Evolutionary conservation across 352 stramenopile genomes (phyloP), one percentile per base, ranked within the genome.

Genomic region (Phytophthora nicotianae): DNA sequence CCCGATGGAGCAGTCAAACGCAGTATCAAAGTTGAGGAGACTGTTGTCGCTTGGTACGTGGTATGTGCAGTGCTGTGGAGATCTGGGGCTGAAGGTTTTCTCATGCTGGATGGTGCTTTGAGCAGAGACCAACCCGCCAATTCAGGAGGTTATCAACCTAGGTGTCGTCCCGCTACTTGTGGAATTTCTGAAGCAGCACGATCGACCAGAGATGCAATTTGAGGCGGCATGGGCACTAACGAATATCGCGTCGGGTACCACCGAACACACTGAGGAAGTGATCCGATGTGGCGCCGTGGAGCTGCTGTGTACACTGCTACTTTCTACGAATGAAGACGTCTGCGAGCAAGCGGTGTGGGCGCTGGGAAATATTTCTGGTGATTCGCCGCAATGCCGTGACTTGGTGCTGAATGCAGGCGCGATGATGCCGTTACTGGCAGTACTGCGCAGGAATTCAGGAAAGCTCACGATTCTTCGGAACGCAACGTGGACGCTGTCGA

Each of bases 181-280:
- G 14, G 81, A 98, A 48, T 99, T 99, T 77, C 77, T 99, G 21
- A 79, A 91, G 58, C 83, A 91, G 42, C 89, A 98, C 52, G 91
- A 98, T 65, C 97, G 94, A 67, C 81, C 83, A 3, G 75, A 93
- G 59, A 83, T 98, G 54, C 97, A 99, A 75, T 99, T 99, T 75
- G 98, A 99, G 74, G 96, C 98, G 9, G 98, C 98, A 5, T 99
- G 98, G 98, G 97, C 97, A 14, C 79, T 99, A 4, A 99, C 98
- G 20, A 99, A 99, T 72, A 99, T 99, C 65, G 98, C 97, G 9
- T 99, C 94, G 13, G 97, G 97, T 48, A 99, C 97, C 11, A 98
- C 93, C 16, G 89, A 99, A 13, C 96, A 99, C 76, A 99, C 98
- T 1, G 90, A 98, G 46, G 93, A 98, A 17, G 97, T 99, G 17